Evolutionary conservation across 345 rosid species (phyloP).

Genomic region (Lumnitzera littorea): DNA sequence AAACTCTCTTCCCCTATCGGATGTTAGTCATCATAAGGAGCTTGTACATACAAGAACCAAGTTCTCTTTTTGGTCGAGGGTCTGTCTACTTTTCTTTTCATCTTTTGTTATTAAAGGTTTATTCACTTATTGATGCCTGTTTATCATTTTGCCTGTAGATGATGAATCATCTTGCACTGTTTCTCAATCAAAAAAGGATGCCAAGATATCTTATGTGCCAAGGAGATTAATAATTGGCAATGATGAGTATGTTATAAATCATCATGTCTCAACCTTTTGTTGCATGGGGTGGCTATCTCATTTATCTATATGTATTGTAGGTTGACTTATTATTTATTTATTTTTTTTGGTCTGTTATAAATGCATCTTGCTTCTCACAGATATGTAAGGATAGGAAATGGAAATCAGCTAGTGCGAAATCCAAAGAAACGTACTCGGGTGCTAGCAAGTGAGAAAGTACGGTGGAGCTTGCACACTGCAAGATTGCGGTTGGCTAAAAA

Average conservation of each 20-base stretch:
- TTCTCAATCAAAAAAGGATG: slow-evolving; percentile 31
- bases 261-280: not conserved
- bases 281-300: not conserved
- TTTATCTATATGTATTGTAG: not conserved
- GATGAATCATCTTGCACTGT: slow-evolving; percentile 42
- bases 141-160: slow-evolving; percentile 24
- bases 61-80: too few relatives aligned
- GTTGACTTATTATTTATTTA: not conserved
- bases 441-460: slow-evolving; percentile 90
- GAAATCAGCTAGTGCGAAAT: slow-evolving; percentile 90
- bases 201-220: slow-evolving; percentile 64
- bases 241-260: slow-evolving; percentile 67
- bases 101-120: not conserved
- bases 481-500: slow-evolving; percentile 74
- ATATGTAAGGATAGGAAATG: slow-evolving; percentile 89
- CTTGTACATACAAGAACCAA: too few relatives aligned
- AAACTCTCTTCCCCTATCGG: too few relatives aligned
- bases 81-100: too few relatives aligned
- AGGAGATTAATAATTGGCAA: slow-evolving; percentile 88
- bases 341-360: not conserved
- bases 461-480: slow-evolving; percentile 95
- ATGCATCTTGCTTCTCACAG: slow-evolving; percentile 35
- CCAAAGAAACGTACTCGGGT: slow-evolving; percentile 86
- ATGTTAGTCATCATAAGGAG: too few relatives aligned
- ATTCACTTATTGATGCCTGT: slow-evolving; percentile 1